Percentiles rank a stretch among this genome's conserved stretches.
Conservation (phyloP, 352 stramenopile species). For the Aphanomyces euteiches region DNA sequence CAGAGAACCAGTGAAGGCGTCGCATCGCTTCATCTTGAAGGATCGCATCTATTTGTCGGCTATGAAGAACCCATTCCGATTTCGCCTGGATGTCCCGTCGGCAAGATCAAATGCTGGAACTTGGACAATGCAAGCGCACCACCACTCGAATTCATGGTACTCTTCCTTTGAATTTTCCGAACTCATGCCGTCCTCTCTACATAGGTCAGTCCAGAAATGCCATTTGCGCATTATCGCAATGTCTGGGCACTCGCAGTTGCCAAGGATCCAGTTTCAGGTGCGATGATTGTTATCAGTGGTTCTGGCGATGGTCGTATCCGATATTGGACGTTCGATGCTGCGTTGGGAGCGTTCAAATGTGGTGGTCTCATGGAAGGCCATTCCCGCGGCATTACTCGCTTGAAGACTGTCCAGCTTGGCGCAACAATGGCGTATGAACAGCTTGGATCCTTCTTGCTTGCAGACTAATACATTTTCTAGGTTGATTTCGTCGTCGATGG, state of each 20-base stretch:
- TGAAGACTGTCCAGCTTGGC: constrained; percentile 78
- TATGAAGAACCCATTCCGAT: constrained; percentile 65
- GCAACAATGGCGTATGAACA: constrained; percentile 35
- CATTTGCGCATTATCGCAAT: constrained; percentile 70
- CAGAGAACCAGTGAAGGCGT: constrained; percentile 52
- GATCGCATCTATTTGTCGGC: constrained; percentile 74
- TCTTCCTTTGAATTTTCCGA: neutral
- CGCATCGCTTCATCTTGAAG: constrained; percentile 60
- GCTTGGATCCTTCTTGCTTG: neutral
- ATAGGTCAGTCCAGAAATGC: constrained; percentile 51
- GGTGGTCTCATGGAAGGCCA: constrained; percentile 70
- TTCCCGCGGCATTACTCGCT: constrained; percentile 67
- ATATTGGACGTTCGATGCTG: constrained; percentile 75
- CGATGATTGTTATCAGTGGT: constrained; percentile 68
- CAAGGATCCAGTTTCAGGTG: constrained; percentile 58
- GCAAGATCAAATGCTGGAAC: constrained; percentile 80
- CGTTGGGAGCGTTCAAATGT: constrained; percentile 72
- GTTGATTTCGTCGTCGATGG: constrained; percentile 53
- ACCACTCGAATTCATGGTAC: constrained; percentile 57
- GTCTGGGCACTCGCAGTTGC: constrained; percentile 67
- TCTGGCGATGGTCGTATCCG: constrained; percentile 69
- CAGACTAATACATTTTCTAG: constrained; percentile 23
- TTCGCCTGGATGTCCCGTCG: constrained; percentile 54
- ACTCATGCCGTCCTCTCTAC: neutral
- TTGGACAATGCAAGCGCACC: constrained; percentile 60